These are phyloP conservation scores for Exophiala calicioides DNA, from an alignment of 2,329 filamentous ascomycete species.

Conservation along the genomic window DNA sequence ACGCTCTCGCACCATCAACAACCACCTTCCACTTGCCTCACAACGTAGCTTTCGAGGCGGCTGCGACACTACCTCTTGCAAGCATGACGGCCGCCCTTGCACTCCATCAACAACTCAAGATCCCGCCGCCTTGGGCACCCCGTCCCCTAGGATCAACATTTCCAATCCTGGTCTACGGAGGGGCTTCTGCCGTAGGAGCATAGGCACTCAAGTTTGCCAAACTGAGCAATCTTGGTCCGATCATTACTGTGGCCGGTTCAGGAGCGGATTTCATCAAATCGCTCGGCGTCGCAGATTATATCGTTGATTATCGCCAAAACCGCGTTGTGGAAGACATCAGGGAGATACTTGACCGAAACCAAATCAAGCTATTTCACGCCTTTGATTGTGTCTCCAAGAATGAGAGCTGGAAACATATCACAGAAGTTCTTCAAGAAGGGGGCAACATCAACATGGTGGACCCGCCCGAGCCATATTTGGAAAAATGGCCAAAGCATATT, in stretches of 20 bases:
- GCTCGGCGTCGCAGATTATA: too few relatives aligned
- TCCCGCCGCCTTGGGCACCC: constrained; percentile 14
- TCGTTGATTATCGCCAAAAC: too few relatives aligned
- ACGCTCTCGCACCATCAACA: constrained; percentile 54
- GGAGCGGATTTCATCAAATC: too few relatives aligned
- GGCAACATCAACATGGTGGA: too few relatives aligned
- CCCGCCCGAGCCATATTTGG: too few relatives aligned
- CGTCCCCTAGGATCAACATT: not conserved
- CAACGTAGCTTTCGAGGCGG: constrained; percentile 54
- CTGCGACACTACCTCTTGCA: constrained; percentile 18
- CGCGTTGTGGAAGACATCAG: too few relatives aligned
- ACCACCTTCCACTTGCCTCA: constrained; percentile 58
- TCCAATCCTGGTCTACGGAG: constrained; percentile 56
- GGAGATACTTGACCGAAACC: too few relatives aligned
- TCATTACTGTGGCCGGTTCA: constrained; percentile 64
- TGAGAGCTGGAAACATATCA: too few relatives aligned
- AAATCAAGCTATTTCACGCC: too few relatives aligned
- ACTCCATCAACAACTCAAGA: constrained; percentile 7
- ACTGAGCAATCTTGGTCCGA: constrained; percentile 59
- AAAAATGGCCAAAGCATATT: too few relatives aligned
- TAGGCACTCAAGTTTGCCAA: constrained; percentile 60
- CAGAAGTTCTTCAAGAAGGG: too few relatives aligned
- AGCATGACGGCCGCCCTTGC: constrained; percentile 18
- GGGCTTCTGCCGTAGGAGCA: constrained; percentile 57
- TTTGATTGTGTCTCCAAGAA: too few relatives aligned